Conservation (phyloP, 768 basidiomycete genomes). For the Serpula lacrymans region DNA sequence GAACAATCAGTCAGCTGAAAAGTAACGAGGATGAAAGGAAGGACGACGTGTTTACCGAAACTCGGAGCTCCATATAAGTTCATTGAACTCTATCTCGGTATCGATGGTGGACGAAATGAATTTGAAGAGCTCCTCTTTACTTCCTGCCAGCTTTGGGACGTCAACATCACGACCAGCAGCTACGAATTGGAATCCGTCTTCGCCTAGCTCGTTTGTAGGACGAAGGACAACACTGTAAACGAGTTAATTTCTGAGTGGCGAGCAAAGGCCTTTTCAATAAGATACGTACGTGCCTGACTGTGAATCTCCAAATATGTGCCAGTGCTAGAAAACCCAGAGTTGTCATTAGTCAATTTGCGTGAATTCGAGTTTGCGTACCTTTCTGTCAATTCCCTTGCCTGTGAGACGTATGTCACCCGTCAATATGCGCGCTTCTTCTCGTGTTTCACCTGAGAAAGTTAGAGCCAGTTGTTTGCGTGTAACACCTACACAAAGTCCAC, state of each 20-base stretch:
- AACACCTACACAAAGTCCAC: conserved; percentile 18
- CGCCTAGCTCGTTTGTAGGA: conserved; percentile 13
- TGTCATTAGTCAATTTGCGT: not conserved
- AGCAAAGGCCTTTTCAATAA: not conserved
- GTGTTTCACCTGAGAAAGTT: conserved; percentile 39
- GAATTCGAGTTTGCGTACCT: conserved; percentile 10
- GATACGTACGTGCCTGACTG: conserved; percentile 1
- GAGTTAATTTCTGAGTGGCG: conserved; percentile 7
- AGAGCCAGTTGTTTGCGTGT: conserved; percentile 39
- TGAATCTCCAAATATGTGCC: conserved; percentile 18
- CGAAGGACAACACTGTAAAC: conserved; percentile 4
- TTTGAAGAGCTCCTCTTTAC: conserved; percentile 25
- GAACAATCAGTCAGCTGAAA: conserved; percentile 1
- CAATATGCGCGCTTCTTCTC: conserved; percentile 19
- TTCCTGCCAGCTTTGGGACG: conserved; percentile 11
- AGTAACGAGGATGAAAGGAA: conserved; percentile 8
- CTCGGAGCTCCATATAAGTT: conserved; percentile 20
- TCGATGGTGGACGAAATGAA: conserved; percentile 25
- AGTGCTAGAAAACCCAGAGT: conserved; percentile 11
- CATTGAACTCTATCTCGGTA: conserved; percentile 28
- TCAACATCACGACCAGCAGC: conserved; percentile 9
- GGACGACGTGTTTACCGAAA: conserved; percentile 22
- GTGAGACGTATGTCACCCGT: conserved; percentile 36
- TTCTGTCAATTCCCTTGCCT: conserved; percentile 23
- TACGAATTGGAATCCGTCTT: conserved; percentile 18